These are phyloP conservation scores for Sporobolomyces pararoseus DNA, from an alignment of 768 basidiomycete genomes.

Conservation along the genomic window DNA sequence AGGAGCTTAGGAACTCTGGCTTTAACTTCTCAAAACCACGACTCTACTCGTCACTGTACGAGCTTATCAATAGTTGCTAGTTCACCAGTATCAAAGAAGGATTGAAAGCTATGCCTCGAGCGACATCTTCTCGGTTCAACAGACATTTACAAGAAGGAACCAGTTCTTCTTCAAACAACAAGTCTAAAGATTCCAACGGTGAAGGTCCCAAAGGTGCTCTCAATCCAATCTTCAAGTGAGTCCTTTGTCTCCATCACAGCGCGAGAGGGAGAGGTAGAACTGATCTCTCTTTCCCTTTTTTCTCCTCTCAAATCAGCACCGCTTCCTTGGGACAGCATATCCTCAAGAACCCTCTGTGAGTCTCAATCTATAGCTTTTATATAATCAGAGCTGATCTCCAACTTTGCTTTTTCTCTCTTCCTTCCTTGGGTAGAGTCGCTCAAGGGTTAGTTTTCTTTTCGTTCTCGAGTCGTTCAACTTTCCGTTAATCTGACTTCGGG, in stretches of 20 bases:
- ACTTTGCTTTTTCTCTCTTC: not conserved
- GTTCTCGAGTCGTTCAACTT: not conserved
- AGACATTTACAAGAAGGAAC: slow-evolving; percentile 18
- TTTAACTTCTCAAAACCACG: too few relatives aligned
- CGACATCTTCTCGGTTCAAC: slow-evolving; percentile 32
- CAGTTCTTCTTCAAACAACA: not conserved
- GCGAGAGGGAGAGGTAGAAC: not conserved
- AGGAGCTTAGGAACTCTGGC: too few relatives aligned
- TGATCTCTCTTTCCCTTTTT: not conserved
- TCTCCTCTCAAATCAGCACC: slow-evolving; percentile 28
- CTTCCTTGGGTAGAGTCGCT: slow-evolving; percentile 69
- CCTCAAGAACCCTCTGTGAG: slow-evolving; percentile 69
- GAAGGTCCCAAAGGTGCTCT: slow-evolving; percentile 34
- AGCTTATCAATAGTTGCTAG: too few relatives aligned
- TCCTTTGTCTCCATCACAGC: not conserved
- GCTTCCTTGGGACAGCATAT: slow-evolving; percentile 91
- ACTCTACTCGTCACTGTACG: too few relatives aligned
- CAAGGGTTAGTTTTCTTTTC: slow-evolving; percentile 60
- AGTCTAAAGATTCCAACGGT: not conserved
- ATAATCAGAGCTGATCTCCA: not conserved
- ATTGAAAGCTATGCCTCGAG: slow-evolving; percentile 24
- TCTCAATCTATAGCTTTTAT: not conserved
- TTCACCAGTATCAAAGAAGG: too few relatives aligned
- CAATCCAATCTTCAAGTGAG: slow-evolving; percentile 43
- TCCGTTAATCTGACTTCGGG: not conserved